Percentiles rank a stretch among this genome's conserved stretches.
These are phyloP conservation scores for Beauveria brongniartii DNA, from an alignment of 2,329 filamentous ascomycete genomes.

Conservation along the genomic window DNA sequence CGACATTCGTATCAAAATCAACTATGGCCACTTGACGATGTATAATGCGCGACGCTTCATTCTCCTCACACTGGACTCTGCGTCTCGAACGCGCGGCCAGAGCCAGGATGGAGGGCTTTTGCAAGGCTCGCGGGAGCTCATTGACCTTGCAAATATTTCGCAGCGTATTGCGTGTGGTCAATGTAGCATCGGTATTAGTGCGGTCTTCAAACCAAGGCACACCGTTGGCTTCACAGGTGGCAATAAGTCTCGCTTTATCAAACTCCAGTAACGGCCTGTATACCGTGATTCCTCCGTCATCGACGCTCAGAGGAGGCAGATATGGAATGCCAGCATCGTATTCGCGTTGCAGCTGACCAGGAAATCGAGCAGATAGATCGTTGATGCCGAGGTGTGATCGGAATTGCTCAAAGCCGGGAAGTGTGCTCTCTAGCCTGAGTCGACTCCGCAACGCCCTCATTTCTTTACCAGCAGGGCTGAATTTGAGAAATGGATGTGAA, in stretches of 20 bases:
- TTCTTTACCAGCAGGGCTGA: constrained; percentile 24
- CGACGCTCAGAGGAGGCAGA: constrained; percentile 34
- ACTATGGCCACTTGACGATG: constrained; percentile 35
- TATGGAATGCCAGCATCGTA: constrained; percentile 21
- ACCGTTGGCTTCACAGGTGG: constrained; percentile 61
- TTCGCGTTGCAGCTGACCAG: constrained; percentile 16
- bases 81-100: constrained; percentile 46
- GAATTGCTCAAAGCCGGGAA: constrained; percentile 7
- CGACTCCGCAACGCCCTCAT: constrained; percentile 22
- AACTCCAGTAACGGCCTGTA: constrained; percentile 64
- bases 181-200: constrained; percentile 69
- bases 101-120: constrained; percentile 53
- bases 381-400: constrained; percentile 11
- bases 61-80: constrained; percentile 36
- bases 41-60: constrained; percentile 49
- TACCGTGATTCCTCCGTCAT: constrained; percentile 58
- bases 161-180: constrained; percentile 76
- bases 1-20: constrained; percentile 38
- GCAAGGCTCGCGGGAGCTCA: constrained; percentile 61
- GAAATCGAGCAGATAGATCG: constrained; percentile 21
- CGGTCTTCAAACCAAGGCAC: constrained; percentile 76
- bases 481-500: constrained; percentile 28
- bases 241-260: constrained; percentile 63
- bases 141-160: constrained; percentile 54
- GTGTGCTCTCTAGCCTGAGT: constrained; percentile 15